phyloP scores from a whole-genome alignment of 1,139 yeast genomes.

The Candida freyschussii region DNA sequence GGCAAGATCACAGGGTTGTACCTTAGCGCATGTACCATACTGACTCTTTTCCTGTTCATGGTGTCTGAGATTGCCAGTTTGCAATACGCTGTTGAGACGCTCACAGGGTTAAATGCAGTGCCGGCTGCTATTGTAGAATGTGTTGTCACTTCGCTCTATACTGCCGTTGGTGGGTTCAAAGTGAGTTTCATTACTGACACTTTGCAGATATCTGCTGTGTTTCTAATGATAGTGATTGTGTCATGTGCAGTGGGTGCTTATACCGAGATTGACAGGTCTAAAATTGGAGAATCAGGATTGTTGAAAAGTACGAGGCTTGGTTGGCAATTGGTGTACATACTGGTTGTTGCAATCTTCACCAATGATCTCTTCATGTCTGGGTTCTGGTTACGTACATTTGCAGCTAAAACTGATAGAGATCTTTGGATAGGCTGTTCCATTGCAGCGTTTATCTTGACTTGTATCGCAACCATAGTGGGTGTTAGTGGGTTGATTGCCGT shows the following conservation, averaged over 20 bases:
- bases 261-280: constrained; percentile 59
- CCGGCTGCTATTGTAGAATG: constrained; percentile 86
- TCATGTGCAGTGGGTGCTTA: constrained; percentile 78
- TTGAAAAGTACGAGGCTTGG: constrained; percentile 67
- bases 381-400: constrained; percentile 92
- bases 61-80: constrained; percentile 83
- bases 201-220: constrained; percentile 74
- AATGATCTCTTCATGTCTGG: constrained; percentile 90
- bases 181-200: constrained; percentile 88
- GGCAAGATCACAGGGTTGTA: constrained; percentile 72
- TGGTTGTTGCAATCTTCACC: constrained; percentile 81
- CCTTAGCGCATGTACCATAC: constrained; percentile 73
- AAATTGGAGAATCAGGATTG: constrained; percentile 61
- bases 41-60: constrained; percentile 85
- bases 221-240: constrained; percentile 63
- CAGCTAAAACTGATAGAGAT: constrained; percentile 74
- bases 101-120: constrained; percentile 76
- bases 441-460: constrained; percentile 64
- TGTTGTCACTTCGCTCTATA: constrained; percentile 81
- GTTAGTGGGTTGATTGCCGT: constrained; percentile 83
- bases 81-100: constrained; percentile 65
- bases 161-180: constrained; percentile 84
- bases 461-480: constrained; percentile 69
- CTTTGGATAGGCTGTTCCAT: constrained; percentile 68
- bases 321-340: constrained; percentile 83